Percentiles rank a stretch among this genome's conserved stretches.
Conservation (phyloP, 305 asterid species). For the Rubia balearica region DNA sequence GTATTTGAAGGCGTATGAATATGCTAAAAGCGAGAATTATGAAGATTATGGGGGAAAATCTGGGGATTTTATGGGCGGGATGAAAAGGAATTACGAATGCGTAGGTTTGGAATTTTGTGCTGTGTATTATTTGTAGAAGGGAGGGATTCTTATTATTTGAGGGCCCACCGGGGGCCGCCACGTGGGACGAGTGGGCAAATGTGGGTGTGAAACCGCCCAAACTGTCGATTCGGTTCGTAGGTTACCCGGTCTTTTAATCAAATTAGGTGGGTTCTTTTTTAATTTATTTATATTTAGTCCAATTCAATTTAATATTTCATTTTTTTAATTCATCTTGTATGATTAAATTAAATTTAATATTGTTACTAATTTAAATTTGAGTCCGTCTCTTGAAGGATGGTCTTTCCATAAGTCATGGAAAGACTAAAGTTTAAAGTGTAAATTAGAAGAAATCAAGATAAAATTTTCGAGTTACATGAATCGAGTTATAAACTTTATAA, state of each 20-base stretch:
- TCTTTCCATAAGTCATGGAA: too few species aligned
- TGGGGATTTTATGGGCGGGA: neutral
- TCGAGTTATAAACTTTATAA: too few species aligned
- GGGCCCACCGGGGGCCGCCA: slow-evolving; percentile 21
- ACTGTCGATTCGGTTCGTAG: slow-evolving; percentile 21
- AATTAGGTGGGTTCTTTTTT: too few species aligned
- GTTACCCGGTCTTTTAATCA: neutral
- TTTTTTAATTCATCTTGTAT: too few species aligned
- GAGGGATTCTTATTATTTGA: slow-evolving; percentile 11
- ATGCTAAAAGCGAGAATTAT: neutral
- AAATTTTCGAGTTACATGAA: too few species aligned
- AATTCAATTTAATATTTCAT: too few species aligned
- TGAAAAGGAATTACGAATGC: slow-evolving; percentile 9
- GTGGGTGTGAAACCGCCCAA: slow-evolving; percentile 14
- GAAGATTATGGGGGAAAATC: neutral
- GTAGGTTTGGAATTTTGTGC: neutral
- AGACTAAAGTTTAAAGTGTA: too few species aligned
- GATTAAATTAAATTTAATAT: too few species aligned
- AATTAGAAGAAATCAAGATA: too few species aligned
- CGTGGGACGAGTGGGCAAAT: slow-evolving; percentile 17
- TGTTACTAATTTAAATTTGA: too few species aligned
- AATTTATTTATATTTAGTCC: too few species aligned
- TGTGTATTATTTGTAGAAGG: neutral
- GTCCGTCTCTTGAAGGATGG: too few species aligned
- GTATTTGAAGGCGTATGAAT: slow-evolving; percentile 5